Conservation (phyloP, 2,329 filamentous ascomycete species). For the Xylaria sp. region DNA sequence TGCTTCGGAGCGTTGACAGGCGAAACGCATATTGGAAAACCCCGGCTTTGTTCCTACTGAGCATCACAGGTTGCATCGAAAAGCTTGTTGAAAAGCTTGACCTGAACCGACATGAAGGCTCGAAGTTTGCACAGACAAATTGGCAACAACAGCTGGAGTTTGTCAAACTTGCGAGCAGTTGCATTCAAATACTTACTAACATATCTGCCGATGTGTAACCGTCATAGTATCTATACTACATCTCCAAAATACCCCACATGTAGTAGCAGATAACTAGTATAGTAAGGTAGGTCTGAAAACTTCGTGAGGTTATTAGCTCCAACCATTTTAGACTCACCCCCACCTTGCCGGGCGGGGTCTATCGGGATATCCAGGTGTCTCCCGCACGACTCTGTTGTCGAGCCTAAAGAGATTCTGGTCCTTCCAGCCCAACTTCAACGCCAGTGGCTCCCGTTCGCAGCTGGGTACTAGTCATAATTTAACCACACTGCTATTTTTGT, state of each 20-base stretch:
- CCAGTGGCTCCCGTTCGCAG: conserved; percentile 12
- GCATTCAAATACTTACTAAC: background rate
- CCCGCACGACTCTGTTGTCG: conserved; percentile 23
- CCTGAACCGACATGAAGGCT: conserved; percentile 9
- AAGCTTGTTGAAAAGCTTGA: conserved; percentile 47
- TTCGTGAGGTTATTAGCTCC: conserved; percentile 17
- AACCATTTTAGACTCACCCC: conserved; percentile 26
- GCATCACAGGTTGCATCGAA: conserved; percentile 38
- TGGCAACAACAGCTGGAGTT: background rate
- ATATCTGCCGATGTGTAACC: conserved; percentile 14
- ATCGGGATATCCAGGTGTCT: conserved; percentile 15
- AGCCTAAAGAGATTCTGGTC: conserved; percentile 27
- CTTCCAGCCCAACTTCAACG: conserved; percentile 25
- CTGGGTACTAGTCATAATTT: conserved; percentile 16
- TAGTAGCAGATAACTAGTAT: too few species aligned
- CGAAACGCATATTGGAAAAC: conserved; percentile 33
- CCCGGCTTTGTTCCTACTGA: conserved; percentile 37
- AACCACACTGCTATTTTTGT: conserved; percentile 15
- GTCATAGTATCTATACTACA: background rate
- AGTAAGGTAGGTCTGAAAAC: conserved; percentile 8
- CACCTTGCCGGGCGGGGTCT: conserved; percentile 23
- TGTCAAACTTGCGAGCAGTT: background rate
- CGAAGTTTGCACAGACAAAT: conserved; percentile 8
- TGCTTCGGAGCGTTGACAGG: conserved; percentile 31
- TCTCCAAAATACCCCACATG: conserved; percentile 16